A percentile compares a stretch with the other conserved stretches of the same genome.
phyloP scores from a whole-genome alignment of 495 filamentous ascomycete genomes.

The Xylaria palmicola region DNA sequence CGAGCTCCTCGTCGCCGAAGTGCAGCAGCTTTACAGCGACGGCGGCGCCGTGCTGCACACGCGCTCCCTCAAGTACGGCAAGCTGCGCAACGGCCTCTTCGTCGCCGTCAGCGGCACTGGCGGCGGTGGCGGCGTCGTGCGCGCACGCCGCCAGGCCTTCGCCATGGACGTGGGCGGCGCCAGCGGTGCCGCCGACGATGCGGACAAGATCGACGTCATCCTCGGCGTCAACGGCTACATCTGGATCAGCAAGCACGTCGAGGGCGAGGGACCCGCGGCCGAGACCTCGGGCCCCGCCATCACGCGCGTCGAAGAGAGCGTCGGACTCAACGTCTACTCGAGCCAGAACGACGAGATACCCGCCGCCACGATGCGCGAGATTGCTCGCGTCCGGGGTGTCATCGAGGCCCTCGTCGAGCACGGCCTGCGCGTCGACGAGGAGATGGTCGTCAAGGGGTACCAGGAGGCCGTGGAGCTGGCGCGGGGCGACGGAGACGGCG shows the following conservation, averaged over 20 bases:
- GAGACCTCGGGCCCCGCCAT: slow-evolving; percentile 51
- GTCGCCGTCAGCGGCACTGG: slow-evolving; percentile 76
- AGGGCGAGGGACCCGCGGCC: slow-evolving; percentile 43
- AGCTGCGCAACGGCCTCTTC: slow-evolving; percentile 89
- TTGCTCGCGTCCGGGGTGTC: slow-evolving; percentile 75
- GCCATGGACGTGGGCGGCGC: slow-evolving; percentile 68
- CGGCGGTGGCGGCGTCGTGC: slow-evolving; percentile 77
- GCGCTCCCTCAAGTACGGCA: slow-evolving; percentile 86
- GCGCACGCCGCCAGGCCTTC: slow-evolving; percentile 82
- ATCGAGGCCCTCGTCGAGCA: slow-evolving; percentile 77
- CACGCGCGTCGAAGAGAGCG: slow-evolving; percentile 80
- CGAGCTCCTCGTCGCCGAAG: slow-evolving; percentile 85
- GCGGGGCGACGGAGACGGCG: slow-evolving; percentile 51
- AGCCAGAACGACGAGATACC: slow-evolving; percentile 85
- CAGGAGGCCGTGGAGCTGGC: slow-evolving; percentile 73
- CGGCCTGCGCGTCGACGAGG: slow-evolving; percentile 86
- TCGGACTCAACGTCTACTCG: slow-evolving; percentile 70
- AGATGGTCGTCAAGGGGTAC: slow-evolving; percentile 81
- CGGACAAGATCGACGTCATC: slow-evolving; percentile 79
- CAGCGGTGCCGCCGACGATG: slow-evolving; percentile 56
- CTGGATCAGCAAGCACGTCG: slow-evolving; percentile 80
- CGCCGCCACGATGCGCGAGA: slow-evolving; percentile 77
- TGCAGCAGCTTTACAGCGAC: slow-evolving; percentile 79
- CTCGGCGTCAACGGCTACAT: slow-evolving; percentile 95
- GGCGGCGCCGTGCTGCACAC: slow-evolving; percentile 87